Evolutionary conservation across 179 eudicot species (phyloP).

Genomic region (Sideroxylon spinosum): DNA sequence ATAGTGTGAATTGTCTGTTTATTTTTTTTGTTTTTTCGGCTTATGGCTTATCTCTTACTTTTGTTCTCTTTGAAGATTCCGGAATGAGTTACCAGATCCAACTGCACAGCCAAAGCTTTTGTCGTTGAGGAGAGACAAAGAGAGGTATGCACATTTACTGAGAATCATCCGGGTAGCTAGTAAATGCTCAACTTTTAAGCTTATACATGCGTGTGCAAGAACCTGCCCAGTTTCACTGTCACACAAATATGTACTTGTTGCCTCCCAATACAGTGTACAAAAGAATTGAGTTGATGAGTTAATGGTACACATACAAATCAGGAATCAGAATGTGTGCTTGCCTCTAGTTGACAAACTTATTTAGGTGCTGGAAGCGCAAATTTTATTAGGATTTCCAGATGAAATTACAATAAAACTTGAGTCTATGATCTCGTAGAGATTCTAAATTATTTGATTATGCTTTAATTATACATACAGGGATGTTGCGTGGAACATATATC

Average conservation of each 20-base stretch:
- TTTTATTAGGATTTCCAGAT: too few species aligned
- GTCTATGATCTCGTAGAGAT: too few species aligned
- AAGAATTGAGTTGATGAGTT: background rate
- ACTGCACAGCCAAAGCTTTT: conserved; percentile 80
- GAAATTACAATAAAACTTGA: too few species aligned
- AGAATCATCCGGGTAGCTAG: background rate
- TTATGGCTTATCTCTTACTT: conserved; percentile 12
- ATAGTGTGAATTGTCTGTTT: background rate
- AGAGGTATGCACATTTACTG: conserved; percentile 46
- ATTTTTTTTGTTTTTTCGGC: conserved; percentile 3
- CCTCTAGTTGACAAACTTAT: background rate
- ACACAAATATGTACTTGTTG: background rate
- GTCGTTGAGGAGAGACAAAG: conserved; percentile 64
- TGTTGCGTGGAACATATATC: background rate
- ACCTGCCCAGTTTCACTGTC: background rate
- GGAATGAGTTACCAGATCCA: conserved; percentile 93
- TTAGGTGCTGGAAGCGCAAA: background rate
- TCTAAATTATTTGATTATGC: background rate
- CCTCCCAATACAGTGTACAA: background rate
- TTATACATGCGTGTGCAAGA: background rate
- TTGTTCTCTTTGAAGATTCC: conserved; percentile 52
- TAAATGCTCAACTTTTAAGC: conserved; percentile 8
- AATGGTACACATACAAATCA: background rate
- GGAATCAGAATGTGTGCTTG: background rate
- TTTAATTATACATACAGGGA: background rate